Evolutionary conservation across 192 early-diverging fungal genomes (phyloP).

Genomic region (Coemansia sp.): DNA sequence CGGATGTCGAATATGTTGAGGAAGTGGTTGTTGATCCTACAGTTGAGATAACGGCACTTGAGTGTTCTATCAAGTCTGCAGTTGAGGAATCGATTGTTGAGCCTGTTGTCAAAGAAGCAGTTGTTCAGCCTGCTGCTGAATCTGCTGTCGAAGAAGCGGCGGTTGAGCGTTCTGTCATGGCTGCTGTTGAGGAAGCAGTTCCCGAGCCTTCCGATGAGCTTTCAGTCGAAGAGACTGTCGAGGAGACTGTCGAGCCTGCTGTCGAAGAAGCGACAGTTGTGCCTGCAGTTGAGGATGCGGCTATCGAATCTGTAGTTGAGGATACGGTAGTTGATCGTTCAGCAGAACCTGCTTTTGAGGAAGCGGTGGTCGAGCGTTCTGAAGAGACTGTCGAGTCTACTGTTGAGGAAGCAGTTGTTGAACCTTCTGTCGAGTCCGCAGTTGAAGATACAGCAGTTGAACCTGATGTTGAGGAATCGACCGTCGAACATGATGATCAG

Average conservation of each 20-base stretch:
- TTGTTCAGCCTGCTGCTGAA: neutral
- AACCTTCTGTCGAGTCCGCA: neutral
- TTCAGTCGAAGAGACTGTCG: neutral
- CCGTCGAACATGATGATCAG: neutral
- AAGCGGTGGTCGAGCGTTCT: neutral
- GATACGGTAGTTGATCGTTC: neutral
- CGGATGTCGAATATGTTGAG: too few relatives aligned
- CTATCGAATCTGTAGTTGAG: constrained; percentile 4
- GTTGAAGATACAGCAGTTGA: neutral
- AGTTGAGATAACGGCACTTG: neutral
- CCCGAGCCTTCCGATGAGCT: neutral
- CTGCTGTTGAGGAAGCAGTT: neutral
- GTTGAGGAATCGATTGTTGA: neutral
- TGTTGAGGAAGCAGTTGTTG: too few relatives aligned
- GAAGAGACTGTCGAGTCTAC: neutral
- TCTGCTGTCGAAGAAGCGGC: neutral
- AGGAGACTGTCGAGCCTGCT: neutral
- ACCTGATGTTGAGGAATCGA: neutral
- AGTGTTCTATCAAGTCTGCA: too few relatives aligned
- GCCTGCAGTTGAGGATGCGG: neutral
- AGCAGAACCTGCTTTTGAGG: neutral
- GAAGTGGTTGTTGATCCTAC: neutral
- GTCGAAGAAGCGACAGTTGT: neutral
- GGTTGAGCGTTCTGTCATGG: neutral
- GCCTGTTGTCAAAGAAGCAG: neutral